Evolutionary conservation across 805 yeast genomes (phyloP).

Genomic region (Candida orba): DNA sequence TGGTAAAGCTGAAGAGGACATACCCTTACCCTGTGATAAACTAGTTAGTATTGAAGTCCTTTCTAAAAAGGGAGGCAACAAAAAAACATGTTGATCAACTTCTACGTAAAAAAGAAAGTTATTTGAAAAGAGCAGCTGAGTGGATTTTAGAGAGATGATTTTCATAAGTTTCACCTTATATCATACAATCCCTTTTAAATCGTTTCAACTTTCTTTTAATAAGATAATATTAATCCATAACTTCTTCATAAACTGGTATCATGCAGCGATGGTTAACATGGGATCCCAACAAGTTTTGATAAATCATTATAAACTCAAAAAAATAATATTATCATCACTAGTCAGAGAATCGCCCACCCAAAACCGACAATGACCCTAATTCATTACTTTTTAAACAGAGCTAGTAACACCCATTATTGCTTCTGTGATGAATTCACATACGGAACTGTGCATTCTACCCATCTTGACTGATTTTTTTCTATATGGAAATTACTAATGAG

Average conservation of each 20-base stretch:
- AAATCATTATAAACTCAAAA: no score
- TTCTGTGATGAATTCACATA: conserved; percentile 41
- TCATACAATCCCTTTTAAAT: no score
- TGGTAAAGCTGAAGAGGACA: conserved; percentile 97
- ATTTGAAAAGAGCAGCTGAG: background rate
- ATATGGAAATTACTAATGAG: conserved; percentile 23
- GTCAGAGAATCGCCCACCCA: background rate
- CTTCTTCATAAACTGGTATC: conserved; percentile 40
- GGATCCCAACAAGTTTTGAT: no score
- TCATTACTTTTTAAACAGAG: conserved; percentile 17
- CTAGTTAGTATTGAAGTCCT: conserved; percentile 33
- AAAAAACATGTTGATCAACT: no score
- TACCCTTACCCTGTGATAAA: conserved; percentile 86
- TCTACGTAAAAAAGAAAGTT: conserved; percentile 3
- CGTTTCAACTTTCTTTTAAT: no score
- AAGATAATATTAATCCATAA: background rate
- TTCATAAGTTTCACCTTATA: no score
- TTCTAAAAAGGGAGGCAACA: no score
- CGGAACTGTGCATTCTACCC: conserved; percentile 99
- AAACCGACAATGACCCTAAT: conserved; percentile 23
- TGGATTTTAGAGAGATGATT: no score
- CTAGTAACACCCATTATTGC: conserved; percentile 3
- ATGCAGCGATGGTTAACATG: conserved; percentile 30
- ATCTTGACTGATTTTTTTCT: conserved; percentile 47
- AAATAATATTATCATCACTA: no score